phyloP scores from a whole-genome alignment of 805 yeast species.

The Wickerhamiella allomyrinae region DNA sequence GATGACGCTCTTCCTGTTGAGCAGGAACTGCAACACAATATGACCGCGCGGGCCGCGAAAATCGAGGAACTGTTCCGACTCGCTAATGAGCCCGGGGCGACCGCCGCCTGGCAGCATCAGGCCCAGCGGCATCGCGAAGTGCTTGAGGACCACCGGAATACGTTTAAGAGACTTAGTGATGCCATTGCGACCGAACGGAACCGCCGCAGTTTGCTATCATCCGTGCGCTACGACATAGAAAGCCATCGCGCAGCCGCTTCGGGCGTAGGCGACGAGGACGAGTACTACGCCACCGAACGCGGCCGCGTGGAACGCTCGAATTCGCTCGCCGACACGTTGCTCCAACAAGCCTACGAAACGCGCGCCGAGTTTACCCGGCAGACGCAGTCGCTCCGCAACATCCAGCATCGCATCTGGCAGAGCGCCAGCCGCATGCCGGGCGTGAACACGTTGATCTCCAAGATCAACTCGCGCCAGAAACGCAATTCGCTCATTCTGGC shows the following conservation, averaged over 20 bases:
- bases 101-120: slow-evolving; percentile 69
- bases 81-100: slow-evolving; percentile 34
- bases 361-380: slow-evolving; percentile 73
- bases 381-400: slow-evolving; percentile 44
- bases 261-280: slow-evolving; percentile 34
- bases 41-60: slow-evolving; percentile 28
- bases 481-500: slow-evolving; percentile 82
- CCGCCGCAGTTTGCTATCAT: slow-evolving; percentile 54
- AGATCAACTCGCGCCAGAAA: slow-evolving; percentile 77
- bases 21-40: slow-evolving; percentile 34
- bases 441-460: slow-evolving; percentile 53
- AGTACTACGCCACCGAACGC: slow-evolving; percentile 67
- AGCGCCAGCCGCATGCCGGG: slow-evolving; percentile 70
- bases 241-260: slow-evolving; percentile 36
- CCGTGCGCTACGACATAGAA: slow-evolving; percentile 69
- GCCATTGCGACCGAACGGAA: slow-evolving; percentile 61
- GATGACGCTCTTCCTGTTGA: slow-evolving; percentile 37
- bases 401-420: slow-evolving; percentile 47
- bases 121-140: slow-evolving; percentile 68
- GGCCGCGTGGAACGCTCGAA: slow-evolving; percentile 59
- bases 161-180: slow-evolving; percentile 43
- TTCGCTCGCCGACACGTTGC: slow-evolving; percentile 59
- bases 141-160: slow-evolving; percentile 52
- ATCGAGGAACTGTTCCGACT: slow-evolving; percentile 19
- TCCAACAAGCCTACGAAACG: slow-evolving; percentile 78